phyloP scores from a whole-genome alignment of 148 eudicot species.

The Chenopodium album region DNA sequence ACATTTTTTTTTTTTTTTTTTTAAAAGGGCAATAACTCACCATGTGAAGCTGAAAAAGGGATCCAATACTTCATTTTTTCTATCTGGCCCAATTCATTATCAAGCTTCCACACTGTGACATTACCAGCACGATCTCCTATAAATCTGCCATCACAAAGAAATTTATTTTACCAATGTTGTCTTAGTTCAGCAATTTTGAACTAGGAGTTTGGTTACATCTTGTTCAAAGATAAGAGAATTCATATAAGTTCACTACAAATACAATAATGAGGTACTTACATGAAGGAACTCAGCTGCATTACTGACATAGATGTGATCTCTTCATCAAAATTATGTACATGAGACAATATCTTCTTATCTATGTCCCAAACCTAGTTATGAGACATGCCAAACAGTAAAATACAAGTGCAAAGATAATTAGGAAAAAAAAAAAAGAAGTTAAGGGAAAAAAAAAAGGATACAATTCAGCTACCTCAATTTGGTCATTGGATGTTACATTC shows the following conservation, averaged over 20 bases:
- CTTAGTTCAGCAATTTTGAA: background rate
- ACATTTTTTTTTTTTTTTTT: too few relatives aligned
- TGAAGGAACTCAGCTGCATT: conserved; percentile 56
- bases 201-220: background rate
- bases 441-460: conserved; percentile 3
- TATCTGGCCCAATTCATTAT: conserved; percentile 40
- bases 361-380: conserved; percentile 76
- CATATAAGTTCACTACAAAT: background rate
- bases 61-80: conserved; percentile 72
- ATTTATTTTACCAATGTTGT: background rate
- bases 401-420: background rate
- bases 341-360: conserved; percentile 50
- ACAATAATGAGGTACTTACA: conserved; percentile 45
- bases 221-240: background rate
- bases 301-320: conserved; percentile 65
- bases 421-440: background rate
- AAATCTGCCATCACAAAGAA: conserved; percentile 44
- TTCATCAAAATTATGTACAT: conserved; percentile 48
- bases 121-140: conserved; percentile 74
- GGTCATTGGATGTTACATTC: conserved; percentile 60
- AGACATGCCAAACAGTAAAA: conserved; percentile 10
- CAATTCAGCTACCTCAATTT: conserved; percentile 59
- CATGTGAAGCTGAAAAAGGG: conserved; percentile 73
- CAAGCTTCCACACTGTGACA: conserved; percentile 69
- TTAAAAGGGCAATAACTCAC: conserved; percentile 33